phyloP scores from a whole-genome alignment of 2,329 filamentous ascomycete genomes.

The Colletotrichum chrysophilum region DNA sequence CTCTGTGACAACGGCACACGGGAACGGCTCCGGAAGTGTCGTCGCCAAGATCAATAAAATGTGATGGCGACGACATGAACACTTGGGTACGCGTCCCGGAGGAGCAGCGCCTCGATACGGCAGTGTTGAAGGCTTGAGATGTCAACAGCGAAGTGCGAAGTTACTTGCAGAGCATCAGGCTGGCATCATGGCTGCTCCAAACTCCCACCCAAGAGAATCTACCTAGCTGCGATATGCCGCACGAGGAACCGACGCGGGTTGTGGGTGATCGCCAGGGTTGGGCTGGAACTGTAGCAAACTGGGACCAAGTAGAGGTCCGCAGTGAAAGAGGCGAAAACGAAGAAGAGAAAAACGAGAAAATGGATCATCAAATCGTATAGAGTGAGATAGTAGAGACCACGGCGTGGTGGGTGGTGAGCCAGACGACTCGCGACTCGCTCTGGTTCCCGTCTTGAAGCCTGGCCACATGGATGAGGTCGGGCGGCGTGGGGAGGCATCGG shows the following conservation, averaged over 20 bases:
- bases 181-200: neutral
- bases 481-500: conserved; percentile 1
- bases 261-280: neutral
- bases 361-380: neutral
- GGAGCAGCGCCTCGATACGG: neutral
- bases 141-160: neutral
- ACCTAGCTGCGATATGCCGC: neutral
- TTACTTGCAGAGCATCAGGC: neutral
- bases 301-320: neutral
- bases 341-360: neutral
- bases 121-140: neutral
- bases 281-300: neutral
- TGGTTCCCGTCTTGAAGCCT: neutral
- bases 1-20: neutral
- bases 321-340: neutral
- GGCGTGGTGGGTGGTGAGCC: neutral
- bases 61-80: neutral
- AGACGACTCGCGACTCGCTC: neutral
- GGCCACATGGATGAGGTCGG: neutral
- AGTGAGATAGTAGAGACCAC: neutral
- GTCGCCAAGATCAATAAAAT: neutral
- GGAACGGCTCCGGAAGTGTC: neutral
- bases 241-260: neutral
- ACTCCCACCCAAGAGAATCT: neutral
- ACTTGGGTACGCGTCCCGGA: conserved; percentile 1